Conservation (phyloP, 352 stramenopile genomes). For the Hyaloperonospora arabidopsidis region DNA sequence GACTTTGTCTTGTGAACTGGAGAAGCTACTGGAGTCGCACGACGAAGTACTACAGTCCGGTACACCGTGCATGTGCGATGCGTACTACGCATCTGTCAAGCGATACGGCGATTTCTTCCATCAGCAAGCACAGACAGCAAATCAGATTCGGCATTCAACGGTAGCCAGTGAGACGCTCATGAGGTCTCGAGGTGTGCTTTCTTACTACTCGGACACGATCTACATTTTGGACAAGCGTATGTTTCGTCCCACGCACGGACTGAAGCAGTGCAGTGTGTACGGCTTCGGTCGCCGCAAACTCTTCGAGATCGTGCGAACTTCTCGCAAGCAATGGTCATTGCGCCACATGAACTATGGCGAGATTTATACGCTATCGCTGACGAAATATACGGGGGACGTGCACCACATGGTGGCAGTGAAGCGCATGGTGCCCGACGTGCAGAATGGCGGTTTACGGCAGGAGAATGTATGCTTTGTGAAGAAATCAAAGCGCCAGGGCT, state of each 20-base stretch:
- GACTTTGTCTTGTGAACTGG: constrained; percentile 45
- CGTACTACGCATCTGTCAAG: constrained; percentile 59
- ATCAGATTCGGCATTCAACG: constrained; percentile 43
- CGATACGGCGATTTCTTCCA: constrained; percentile 64
- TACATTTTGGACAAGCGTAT: constrained; percentile 76
- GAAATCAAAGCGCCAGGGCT: constrained; percentile 59
- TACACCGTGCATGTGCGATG: constrained; percentile 58
- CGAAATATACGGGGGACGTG: constrained; percentile 62
- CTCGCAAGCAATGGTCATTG: constrained; percentile 66
- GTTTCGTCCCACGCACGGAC: constrained; percentile 50
- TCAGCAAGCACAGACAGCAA: constrained; percentile 33
- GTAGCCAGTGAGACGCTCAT: constrained; percentile 75
- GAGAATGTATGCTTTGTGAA: constrained; percentile 79
- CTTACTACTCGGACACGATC: constrained; percentile 79
- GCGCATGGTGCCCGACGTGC: constrained; percentile 44
- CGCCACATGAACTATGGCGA: constrained; percentile 48
- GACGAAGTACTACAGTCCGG: constrained; percentile 24
- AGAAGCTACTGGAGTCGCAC: constrained; percentile 49
- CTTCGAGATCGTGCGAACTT: constrained; percentile 69
- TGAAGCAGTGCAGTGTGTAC: constrained; percentile 68
- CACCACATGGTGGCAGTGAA: constrained; percentile 75
- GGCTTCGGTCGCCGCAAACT: constrained; percentile 68
- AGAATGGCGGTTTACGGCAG: constrained; percentile 46
- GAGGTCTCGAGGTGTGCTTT: constrained; percentile 54
- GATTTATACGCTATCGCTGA: constrained; percentile 56